Evolutionary conservation across 768 basidiomycete species (phyloP), one percentile per base, ranked within the genome.

Genomic region (Pulveroboletus sp.): DNA sequence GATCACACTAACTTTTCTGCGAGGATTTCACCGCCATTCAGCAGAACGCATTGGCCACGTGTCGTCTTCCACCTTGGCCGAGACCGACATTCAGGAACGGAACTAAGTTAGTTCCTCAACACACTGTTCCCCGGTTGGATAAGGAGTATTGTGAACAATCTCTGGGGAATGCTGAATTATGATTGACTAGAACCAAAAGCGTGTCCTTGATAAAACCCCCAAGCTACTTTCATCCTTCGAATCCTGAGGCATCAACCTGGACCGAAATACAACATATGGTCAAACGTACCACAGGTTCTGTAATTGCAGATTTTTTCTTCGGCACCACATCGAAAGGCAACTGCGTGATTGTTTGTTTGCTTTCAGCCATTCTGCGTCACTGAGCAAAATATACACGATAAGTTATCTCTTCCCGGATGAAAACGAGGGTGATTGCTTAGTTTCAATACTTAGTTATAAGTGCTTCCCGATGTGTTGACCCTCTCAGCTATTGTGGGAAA

Each of bases 151-250:
- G 16, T 39, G 16, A 24, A 16, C 38, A 12, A 8, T 12, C 37
- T 51, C 53, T 36, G 42, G 27, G 53, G 35, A 1, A 23, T 26
- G 54, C 35, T 53, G 49, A 45, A 38, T 52, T 43, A 49, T 32
- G n/a, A n/a, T n/a, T n/a, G n/a, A n/a, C n/a, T n/a, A n/a, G n/a
- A n/a, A n/a, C n/a, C n/a, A n/a, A n/a, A n/a, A n/a, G n/a, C n/a
- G n/a, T n/a, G n/a, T n/a, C n/a, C n/a, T n/a, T n/a, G n/a, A 27
- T 36, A 17, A n/a, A 12, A 20, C 7, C 14, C 14, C 22, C 31
- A 13, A 34, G 22, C 23, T 8, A 24, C 14, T 27, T 39, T 39
- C 2, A 20, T 34, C 26, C 24, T 40, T n/a, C 14, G 16, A 13
- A 42, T 42, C 23, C 24, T n/a, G n/a, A 22, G 11, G 46, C 23